Base-by-base conservation (phyloP, 441 rosid species). In the Breynia disticha region DNA sequence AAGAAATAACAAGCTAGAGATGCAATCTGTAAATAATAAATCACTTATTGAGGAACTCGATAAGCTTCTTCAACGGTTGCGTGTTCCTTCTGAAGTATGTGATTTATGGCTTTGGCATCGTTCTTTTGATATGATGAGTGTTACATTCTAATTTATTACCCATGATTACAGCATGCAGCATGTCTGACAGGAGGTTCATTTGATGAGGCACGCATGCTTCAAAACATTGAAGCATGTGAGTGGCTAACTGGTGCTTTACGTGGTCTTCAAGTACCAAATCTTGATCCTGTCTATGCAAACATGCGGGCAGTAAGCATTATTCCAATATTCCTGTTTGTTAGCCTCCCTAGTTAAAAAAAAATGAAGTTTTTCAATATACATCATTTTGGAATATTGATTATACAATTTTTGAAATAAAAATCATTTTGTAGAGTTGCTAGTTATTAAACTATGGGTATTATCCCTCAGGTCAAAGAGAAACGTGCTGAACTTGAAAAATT, bases 221-320 rank as follows among this genome's bases (percentile, higher is more conserved):
- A 82, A 70, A 94, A 87, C 67, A 79, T 90, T 56, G 97, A 87
- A 71, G 97, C 97, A 69, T 94, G 99, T 66, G 99, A 94, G 76
- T 94, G 99, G 99, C 75, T 94, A 68, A 83, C 91, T 61, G 78
- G 72, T 78, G 91, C 83, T 65, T 71, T 85, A 52, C 76, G 48
- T 66, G 94, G 84, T 52, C 88, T 90, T 56, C 80, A 94, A 73
- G 86, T 76, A 57, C 97, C 99, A 53, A 87, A 76, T 66, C 41
- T 94, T 74, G 97, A 90, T 71, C 72, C 95, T 35, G 51, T 52
- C 56, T 90, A 76, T 73, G 95, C 95, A 41, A 82, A 85, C 57
- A 80, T 87, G 84, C 80, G 85, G 74, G 95, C 97, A 56, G 97
- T 94, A 84, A 57, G 90, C 57, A 41, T 48, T 55, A 37, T 71